Evolutionary conservation across 2,329 filamentous ascomycete genomes (phyloP), one percentile per base, ranked within the genome.

Genomic region (Arthrobotrys sinensis): DNA sequence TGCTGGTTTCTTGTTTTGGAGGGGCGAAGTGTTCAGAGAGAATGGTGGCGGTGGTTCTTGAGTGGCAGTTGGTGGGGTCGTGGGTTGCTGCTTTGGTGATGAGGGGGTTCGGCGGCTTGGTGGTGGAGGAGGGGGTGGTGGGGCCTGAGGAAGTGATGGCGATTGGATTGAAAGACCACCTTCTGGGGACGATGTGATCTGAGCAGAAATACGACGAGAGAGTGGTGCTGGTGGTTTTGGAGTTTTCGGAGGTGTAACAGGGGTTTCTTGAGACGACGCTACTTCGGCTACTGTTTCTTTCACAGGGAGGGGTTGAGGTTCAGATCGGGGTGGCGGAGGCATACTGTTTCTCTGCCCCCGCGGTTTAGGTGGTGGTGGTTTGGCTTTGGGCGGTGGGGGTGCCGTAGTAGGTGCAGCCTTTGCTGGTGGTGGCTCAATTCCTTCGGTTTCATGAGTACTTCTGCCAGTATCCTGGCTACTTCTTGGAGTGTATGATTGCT

Each of bases 41-140:
- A 77, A 55, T 10, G 66, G 73, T 0, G 66, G 73, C 19, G 66
- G 66, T 6, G 60, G 24, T 63, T 77, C 73, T 34, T 72, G 57
- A 8, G 19, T 52, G 1, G 63, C 7, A 7, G 32, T 62, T 38
- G 60, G 67, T 24, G 75, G 75, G 34, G 67, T 57, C 5, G 63
- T 68, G n/a, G 67, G 60, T 28, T 79, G 76, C 4, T 10, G 32
- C 43, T 73, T 73, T 11, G 76, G 68, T 1, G 68, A 68, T 28
- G 64, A 24, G 16, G 77, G 77, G 48, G 43, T 57, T 19, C 80
- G 70, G 8, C 80, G 79, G 7, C 80, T 78, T 57, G 80, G 79
- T 34, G 80, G 80, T 6, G 77, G 80, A 4, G 80, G 80, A 5
- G 55, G 55, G 1, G 80, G 79, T 2, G 76, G 73, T 10, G 69